Evolutionary conservation across 208 protist genomes (phyloP).

Genomic region (Dictyostelium gargantuum): DNA sequence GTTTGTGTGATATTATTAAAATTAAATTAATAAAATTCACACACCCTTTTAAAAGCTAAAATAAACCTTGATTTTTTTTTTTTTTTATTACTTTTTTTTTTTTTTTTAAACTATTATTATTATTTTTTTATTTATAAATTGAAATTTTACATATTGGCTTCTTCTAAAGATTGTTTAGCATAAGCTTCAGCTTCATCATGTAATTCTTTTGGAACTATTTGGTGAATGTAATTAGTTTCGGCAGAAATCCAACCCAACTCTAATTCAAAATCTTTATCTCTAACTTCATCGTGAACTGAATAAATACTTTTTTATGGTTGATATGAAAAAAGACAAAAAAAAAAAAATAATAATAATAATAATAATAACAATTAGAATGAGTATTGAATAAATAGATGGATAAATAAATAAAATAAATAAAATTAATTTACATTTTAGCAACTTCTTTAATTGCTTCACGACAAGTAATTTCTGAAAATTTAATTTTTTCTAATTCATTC

Average conservation of each 20-base stretch:
- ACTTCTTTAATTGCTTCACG: slow-evolving; percentile 94
- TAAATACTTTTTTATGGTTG: no score
- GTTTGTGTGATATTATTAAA: no score
- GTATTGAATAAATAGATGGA: neutral
- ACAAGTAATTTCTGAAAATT: slow-evolving; percentile 92
- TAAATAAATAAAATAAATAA: slow-evolving; percentile 88
- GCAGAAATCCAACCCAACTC: slow-evolving; percentile 97
- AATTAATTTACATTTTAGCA: slow-evolving; percentile 91
- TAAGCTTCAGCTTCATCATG: slow-evolving; percentile 74
- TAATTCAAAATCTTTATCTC: slow-evolving; percentile 97
- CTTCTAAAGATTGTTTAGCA: slow-evolving; percentile 78
- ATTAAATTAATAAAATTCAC: no score
- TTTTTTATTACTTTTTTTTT: no score
- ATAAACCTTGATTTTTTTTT: no score
- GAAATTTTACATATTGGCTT: slow-evolving; percentile 64
- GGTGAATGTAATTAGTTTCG: slow-evolving; percentile 79
- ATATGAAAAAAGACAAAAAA: neutral
- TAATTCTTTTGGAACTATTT: slow-evolving; percentile 82
- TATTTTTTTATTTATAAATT: neutral
- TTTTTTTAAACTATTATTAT: neutral
- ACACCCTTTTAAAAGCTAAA: no score
- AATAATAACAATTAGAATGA: neutral
- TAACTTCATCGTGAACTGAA: slow-evolving; percentile 85
- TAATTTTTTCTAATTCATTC: slow-evolving; percentile 98
- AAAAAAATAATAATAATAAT: neutral